A percentile compares a stretch with the other conserved stretches of the same genome.
Evolutionary conservation across 805 yeast genomes (phyloP).

Genomic region (Saturnispora serradocipensis): DNA sequence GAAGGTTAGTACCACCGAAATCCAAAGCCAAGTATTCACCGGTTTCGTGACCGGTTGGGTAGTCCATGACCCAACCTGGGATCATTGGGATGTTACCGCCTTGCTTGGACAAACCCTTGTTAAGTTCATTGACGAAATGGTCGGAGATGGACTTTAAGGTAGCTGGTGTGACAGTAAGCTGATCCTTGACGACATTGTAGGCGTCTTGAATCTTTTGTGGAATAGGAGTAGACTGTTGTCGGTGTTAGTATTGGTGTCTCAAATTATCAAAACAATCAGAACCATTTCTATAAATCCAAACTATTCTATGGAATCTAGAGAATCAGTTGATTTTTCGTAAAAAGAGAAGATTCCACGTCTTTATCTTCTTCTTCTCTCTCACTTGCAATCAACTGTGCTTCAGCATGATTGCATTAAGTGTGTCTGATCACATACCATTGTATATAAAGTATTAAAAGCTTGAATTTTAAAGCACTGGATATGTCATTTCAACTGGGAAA

Average conservation of each 20-base stretch:
- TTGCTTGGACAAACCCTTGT: slow-evolving; percentile 63
- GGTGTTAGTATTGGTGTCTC: neutral
- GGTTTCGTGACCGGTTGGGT: slow-evolving; percentile 83
- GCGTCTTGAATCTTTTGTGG: slow-evolving; percentile 11
- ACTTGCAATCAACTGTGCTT: neutral
- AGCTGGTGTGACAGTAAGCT: slow-evolving; percentile 53
- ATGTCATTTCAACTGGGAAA: neutral
- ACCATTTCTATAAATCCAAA: no score
- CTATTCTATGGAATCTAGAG: neutral
- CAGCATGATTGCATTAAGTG: neutral
- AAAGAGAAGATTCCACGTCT: neutral
- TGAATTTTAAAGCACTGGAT: neutral
- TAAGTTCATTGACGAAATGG: slow-evolving; percentile 71
- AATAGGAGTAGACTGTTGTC: neutral
- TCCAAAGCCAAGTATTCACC: slow-evolving; percentile 92
- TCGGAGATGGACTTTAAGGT: slow-evolving; percentile 57
- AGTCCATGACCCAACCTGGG: slow-evolving; percentile 93
- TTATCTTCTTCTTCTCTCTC: neutral
- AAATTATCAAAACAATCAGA: no score
- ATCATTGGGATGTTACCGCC: slow-evolving; percentile 95
- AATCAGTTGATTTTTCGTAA: neutral
- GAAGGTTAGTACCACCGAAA: slow-evolving; percentile 93
- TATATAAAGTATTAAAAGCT: neutral
- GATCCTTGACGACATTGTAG: slow-evolving; percentile 45
- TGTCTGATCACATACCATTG: neutral